A percentile compares a stretch with the other conserved stretches of the same genome.
Conservation (phyloP, 306 rosid species). For the Sophora flavescens region DNA sequence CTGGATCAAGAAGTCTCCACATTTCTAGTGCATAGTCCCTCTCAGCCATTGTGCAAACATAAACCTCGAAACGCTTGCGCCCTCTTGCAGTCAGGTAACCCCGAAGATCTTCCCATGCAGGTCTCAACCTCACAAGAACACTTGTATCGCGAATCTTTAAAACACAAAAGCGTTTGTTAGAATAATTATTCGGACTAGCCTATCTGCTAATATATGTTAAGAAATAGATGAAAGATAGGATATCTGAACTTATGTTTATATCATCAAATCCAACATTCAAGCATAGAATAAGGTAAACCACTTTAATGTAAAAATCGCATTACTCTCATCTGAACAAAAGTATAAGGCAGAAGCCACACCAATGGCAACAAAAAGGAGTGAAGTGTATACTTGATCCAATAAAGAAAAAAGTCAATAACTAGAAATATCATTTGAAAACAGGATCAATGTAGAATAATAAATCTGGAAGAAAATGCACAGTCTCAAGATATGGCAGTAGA, state of each 20-base stretch:
- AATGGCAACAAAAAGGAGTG: slow-evolving; percentile 29
- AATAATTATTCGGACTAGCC: neutral
- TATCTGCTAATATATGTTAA: neutral
- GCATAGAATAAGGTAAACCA: neutral
- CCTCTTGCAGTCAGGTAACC: slow-evolving; percentile 97
- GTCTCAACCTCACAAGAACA: slow-evolving; percentile 98
- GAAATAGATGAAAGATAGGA: slow-evolving; percentile 25
- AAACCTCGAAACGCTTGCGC: slow-evolving; percentile 99
- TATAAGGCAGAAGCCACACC: neutral
- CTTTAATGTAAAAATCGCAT: neutral
- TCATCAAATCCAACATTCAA: slow-evolving; percentile 28
- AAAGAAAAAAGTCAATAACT: slow-evolving; percentile 26
- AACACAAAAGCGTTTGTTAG: slow-evolving; percentile 30
- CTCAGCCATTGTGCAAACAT: slow-evolving; percentile 99
- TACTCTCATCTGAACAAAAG: slow-evolving; percentile 12
- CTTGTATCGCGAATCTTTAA: slow-evolving; percentile 85
- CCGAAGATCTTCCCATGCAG: slow-evolving; percentile 99
- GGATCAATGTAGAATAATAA: neutral
- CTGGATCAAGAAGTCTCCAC: slow-evolving; percentile 99
- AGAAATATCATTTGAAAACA: neutral
- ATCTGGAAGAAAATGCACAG: slow-evolving; percentile 25
- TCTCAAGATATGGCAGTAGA: slow-evolving; percentile 19
- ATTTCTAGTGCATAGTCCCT: slow-evolving; percentile 99
- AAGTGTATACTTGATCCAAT: slow-evolving; percentile 11
- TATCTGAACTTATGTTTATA: neutral